Conservation (phyloP, 805 yeast species). For the Kregervanrija pseudodelftensis region DNA sequence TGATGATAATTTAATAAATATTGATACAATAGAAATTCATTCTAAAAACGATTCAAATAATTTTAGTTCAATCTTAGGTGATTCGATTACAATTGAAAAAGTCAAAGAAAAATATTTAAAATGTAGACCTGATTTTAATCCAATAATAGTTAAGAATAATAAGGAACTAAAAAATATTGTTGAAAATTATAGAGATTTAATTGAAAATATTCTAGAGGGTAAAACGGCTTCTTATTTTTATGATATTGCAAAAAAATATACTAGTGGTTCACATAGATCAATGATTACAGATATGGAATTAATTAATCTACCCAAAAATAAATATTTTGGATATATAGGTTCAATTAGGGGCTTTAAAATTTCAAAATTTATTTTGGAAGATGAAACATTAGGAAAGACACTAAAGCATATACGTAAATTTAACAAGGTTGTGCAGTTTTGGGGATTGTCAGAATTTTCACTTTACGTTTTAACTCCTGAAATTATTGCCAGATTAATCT, state of each 20-base stretch:
- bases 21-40: too few species aligned
- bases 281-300: constrained; percentile 42
- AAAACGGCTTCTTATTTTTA: constrained; percentile 41
- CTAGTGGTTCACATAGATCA: constrained; percentile 31
- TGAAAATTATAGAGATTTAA: constrained; percentile 3
- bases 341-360: constrained; percentile 46
- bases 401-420: constrained; percentile 23
- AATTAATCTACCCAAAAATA: constrained; percentile 36
- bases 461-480: constrained; percentile 61
- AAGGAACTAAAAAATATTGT: constrained; percentile 8
- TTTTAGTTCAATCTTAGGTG: neutral
- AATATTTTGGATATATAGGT: constrained; percentile 60
- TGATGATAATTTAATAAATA: neutral
- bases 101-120: constrained; percentile 12
- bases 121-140: constrained; percentile 9
- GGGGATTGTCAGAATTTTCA: constrained; percentile 52
- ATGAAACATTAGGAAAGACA: constrained; percentile 24
- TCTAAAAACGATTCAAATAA: neutral
- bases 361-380: constrained; percentile 31
- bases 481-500: constrained; percentile 42
- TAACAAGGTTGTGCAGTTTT: constrained; percentile 47
- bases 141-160: constrained; percentile 8
- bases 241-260: constrained; percentile 38
- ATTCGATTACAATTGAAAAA: constrained; percentile 7
- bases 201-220: constrained; percentile 30